phyloP scores from a whole-genome alignment of 1,284 basidiomycete genomes.

The Ganoderma multipileum region DNA sequence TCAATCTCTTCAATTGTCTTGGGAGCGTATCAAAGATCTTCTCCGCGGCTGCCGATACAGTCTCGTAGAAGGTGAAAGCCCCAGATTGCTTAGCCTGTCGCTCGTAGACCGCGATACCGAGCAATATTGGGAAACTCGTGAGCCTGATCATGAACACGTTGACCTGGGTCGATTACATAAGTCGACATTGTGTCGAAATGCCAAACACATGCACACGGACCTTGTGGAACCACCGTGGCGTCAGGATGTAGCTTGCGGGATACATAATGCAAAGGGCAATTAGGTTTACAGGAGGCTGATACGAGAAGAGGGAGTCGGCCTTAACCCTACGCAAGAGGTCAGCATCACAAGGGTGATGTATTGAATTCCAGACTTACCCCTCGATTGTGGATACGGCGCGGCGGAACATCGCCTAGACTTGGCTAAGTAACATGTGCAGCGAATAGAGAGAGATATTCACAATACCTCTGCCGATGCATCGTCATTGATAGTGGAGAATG shows the following conservation, averaged over 20 bases:
- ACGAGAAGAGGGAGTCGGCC: constrained; percentile 90
- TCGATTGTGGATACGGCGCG: constrained; percentile 91
- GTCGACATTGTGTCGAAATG: constrained; percentile 10
- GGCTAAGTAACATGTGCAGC: not conserved
- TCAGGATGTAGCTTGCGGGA: constrained; percentile 81
- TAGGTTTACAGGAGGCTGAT: constrained; percentile 91
- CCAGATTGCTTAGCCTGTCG: constrained; percentile 74
- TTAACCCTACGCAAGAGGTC: constrained; percentile 63
- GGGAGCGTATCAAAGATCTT: constrained; percentile 77
- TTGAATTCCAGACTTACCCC: constrained; percentile 55
- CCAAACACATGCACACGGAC: constrained; percentile 41
- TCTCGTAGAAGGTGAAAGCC: constrained; percentile 75
- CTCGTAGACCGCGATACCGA: constrained; percentile 85
- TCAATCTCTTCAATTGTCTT: constrained; percentile 70
- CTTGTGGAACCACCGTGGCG: constrained; percentile 87
- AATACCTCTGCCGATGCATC: constrained; percentile 89
- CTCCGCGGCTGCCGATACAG: constrained; percentile 69
- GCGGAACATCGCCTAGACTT: constrained; percentile 84
- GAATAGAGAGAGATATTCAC: not conserved
- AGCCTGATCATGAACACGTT: constrained; percentile 87
- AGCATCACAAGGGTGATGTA: not conserved
- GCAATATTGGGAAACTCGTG: constrained; percentile 87
- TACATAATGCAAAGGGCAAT: constrained; percentile 84
- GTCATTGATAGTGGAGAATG: constrained; percentile 90
- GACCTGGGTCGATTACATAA: constrained; percentile 53